Evolutionary conservation across 192 early-diverging fungal genomes (phyloP).

Genomic region (Pilobolus umbonatus): DNA sequence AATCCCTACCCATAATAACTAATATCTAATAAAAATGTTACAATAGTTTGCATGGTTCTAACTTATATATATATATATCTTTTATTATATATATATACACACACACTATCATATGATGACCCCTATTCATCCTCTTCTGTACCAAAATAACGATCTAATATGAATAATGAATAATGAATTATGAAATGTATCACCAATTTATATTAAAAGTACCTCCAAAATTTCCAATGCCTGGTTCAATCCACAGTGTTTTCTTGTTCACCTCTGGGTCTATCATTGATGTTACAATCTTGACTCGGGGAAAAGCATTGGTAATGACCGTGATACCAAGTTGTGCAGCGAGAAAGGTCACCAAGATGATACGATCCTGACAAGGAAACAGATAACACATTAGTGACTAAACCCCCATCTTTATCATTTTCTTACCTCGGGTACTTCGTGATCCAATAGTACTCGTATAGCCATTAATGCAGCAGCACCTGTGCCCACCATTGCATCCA

Average conservation of each 20-base stretch:
- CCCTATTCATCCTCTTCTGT: conserved; percentile 42
- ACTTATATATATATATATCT: not conserved
- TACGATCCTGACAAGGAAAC: conserved; percentile 46
- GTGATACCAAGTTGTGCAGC: conserved; percentile 74
- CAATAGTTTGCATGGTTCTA: not conserved
- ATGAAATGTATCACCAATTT: not conserved
- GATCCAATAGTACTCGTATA: conserved; percentile 87
- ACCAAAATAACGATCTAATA: conserved; percentile 52
- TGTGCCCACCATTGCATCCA: conserved; percentile 87
- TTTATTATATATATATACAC: conserved; percentile 1
- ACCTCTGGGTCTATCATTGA: conserved; percentile 75
- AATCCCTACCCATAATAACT: not conserved
- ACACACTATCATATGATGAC: no score
- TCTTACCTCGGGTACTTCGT: conserved; percentile 69
- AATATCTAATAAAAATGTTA: not conserved
- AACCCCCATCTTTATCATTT: not conserved
- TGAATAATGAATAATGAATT: not conserved
- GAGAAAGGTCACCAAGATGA: conserved; percentile 82
- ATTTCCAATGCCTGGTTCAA: conserved; percentile 83
- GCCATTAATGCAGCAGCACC: conserved; percentile 97
- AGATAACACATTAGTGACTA: conserved; percentile 7
- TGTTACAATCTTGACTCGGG: conserved; percentile 71
- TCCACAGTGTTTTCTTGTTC: conserved; percentile 56
- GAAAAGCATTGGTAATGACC: conserved; percentile 79
- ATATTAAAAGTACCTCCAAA: conserved; percentile 56